Percentiles rank a stretch among this genome's conserved stretches.
Evolutionary conservation across 2,329 filamentous ascomycete genomes (phyloP).

Genomic region (Aaosphaeria pasadenensis): DNA sequence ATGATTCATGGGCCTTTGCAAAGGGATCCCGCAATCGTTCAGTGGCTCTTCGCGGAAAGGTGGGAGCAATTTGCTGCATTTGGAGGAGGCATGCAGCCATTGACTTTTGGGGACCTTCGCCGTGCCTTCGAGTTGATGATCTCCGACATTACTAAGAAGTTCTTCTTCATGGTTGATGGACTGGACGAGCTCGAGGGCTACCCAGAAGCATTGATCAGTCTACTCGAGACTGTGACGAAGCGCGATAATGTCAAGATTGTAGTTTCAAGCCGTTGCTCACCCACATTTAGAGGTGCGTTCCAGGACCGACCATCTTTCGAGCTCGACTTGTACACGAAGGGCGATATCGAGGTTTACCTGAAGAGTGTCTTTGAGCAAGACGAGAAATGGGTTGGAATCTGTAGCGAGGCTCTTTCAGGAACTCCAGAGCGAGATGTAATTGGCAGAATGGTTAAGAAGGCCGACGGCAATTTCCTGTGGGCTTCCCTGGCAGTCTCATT

Average conservation of each 20-base stretch:
- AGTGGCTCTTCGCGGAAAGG: constrained; percentile 23
- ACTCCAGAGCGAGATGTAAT: constrained; percentile 19
- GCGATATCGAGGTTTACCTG: neutral
- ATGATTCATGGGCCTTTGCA: constrained; percentile 30
- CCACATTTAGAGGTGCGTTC: constrained; percentile 19
- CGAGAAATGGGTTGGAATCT: neutral
- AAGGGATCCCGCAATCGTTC: constrained; percentile 19
- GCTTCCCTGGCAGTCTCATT: constrained; percentile 19
- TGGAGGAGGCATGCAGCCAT: constrained; percentile 20
- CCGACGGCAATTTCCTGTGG: constrained; percentile 25
- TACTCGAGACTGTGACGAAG: constrained; percentile 14
- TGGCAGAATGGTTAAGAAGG: constrained; percentile 18
- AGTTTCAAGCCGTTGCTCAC: constrained; percentile 24
- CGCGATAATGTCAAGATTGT: constrained; percentile 30
- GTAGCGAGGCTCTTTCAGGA: constrained; percentile 16
- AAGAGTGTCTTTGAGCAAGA: neutral
- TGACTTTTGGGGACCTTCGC: constrained; percentile 18
- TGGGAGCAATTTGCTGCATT: constrained; percentile 28
- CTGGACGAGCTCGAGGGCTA: constrained; percentile 27
- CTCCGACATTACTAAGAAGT: constrained; percentile 25
- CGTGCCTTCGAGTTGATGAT: constrained; percentile 24
- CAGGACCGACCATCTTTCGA: constrained; percentile 12
- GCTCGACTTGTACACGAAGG: neutral
- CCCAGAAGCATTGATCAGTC: constrained; percentile 16
- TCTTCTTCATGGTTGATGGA: constrained; percentile 31